Percentiles rank a stretch among this genome's conserved stretches.
Evolutionary conservation across 148 eudicot genomes (phyloP).

Genomic region (Pouteria glomerata): DNA sequence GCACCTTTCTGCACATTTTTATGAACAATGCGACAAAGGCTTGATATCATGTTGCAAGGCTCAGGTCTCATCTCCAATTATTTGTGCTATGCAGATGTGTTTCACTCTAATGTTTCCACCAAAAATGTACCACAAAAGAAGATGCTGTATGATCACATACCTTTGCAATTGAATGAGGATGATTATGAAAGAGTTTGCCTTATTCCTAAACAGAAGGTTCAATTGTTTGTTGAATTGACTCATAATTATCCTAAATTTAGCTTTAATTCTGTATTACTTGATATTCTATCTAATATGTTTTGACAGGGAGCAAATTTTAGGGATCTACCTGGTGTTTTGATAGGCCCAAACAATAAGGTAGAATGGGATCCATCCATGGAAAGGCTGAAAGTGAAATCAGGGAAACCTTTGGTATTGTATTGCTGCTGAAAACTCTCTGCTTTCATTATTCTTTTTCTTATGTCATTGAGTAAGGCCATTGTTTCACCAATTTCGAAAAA

Average conservation of each 20-base stretch:
- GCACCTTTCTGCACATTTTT: neutral
- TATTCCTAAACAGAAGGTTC: conserved; percentile 29
- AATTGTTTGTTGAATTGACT: neutral
- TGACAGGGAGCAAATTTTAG: conserved; percentile 25
- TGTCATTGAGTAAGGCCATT: neutral
- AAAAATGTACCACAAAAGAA: neutral
- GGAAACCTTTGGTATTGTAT: conserved; percentile 23
- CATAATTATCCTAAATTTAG: neutral
- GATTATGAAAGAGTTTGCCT: conserved; percentile 32
- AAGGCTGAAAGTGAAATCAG: conserved; percentile 16
- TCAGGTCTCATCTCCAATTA: neutral
- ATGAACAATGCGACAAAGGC: neutral
- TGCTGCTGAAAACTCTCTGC: neutral
- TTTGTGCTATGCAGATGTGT: neutral
- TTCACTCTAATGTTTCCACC: conserved; percentile 3
- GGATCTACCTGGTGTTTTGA: conserved; percentile 17
- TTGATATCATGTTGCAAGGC: neutral
- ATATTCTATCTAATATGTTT: neutral
- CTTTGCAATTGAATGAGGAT: conserved; percentile 29
- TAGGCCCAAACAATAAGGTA: conserved; percentile 15
- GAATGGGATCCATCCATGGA: conserved; percentile 14
- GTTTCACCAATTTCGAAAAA: neutral
- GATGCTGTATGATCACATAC: conserved; percentile 30
- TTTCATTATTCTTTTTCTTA: neutral
- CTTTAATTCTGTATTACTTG: neutral